Conservation (phyloP, 305 asterid species). For the Solanum hybrid region DNA sequence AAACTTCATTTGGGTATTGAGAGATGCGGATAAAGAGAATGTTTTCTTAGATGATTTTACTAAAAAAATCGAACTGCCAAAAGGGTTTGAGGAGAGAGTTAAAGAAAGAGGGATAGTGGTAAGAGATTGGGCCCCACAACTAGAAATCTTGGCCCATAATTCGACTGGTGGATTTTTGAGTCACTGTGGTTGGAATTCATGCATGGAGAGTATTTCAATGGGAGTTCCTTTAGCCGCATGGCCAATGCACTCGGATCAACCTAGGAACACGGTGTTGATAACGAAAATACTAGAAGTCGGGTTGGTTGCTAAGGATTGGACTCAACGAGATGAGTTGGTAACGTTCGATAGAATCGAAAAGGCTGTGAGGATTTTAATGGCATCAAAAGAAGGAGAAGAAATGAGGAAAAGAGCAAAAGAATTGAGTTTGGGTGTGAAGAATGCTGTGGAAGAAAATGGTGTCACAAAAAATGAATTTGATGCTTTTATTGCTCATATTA, state of each 20-base stretch:
- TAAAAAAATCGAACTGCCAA: conserved; percentile 3
- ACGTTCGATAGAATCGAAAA: conserved; percentile 15
- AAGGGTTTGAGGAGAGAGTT: conserved; percentile 25
- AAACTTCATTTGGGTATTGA: conserved; percentile 1
- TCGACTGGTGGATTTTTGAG: conserved; percentile 31
- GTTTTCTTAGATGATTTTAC: neutral
- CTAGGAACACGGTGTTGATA: conserved; percentile 21
- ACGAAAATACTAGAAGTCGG: conserved; percentile 40
- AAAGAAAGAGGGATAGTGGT: conserved; percentile 25
- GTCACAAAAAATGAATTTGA: conserved; percentile 27
- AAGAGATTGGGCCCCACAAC: conserved; percentile 40
- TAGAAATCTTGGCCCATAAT: conserved; percentile 18
- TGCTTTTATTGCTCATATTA: conserved; percentile 43
- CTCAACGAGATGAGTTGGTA: conserved; percentile 20
- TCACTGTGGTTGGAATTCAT: conserved; percentile 36
- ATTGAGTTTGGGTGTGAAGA: conserved; percentile 29
- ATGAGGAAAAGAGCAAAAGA: conserved; percentile 43
- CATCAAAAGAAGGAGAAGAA: conserved; percentile 33
- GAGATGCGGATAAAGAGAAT: neutral
- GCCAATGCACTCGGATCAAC: conserved; percentile 40
- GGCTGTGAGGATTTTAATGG: conserved; percentile 35
- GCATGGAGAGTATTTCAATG: conserved; percentile 20
- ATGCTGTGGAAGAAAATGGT: conserved; percentile 41
- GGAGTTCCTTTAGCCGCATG: conserved; percentile 31
- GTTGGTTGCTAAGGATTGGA: conserved; percentile 33